Evolutionary conservation across 2,329 filamentous ascomycete species (phyloP).

Genomic region (Alternaria alternata): DNA sequence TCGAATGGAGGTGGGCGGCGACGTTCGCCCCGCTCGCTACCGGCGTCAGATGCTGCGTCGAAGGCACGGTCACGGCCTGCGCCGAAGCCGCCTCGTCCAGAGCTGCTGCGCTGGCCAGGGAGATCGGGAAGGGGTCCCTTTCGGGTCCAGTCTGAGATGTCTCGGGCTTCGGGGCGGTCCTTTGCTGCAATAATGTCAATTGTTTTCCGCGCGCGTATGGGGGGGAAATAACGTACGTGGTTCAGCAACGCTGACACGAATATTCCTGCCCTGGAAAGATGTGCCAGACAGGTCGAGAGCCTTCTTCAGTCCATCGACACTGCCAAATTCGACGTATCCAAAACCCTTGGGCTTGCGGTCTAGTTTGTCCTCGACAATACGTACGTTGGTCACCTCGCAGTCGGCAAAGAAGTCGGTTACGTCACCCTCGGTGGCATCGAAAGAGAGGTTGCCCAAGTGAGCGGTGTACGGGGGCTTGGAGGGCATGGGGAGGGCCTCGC

Average conservation of each 20-base stretch:
- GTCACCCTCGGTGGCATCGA: slow-evolving; percentile 85
- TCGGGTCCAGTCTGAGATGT: slow-evolving; percentile 89
- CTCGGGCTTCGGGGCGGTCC: slow-evolving; percentile 81
- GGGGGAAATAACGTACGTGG: slow-evolving; percentile 74
- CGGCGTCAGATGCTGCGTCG: slow-evolving; percentile 60
- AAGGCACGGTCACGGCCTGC: slow-evolving; percentile 59
- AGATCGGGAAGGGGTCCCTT: slow-evolving; percentile 86
- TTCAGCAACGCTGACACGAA: slow-evolving; percentile 95
- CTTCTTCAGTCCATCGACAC: slow-evolving; percentile 87
- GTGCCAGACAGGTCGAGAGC: slow-evolving; percentile 84
- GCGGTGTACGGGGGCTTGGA: slow-evolving; percentile 94
- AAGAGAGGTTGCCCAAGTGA: slow-evolving; percentile 95
- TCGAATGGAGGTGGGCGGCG: slow-evolving; percentile 71
- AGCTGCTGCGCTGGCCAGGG: slow-evolving; percentile 64
- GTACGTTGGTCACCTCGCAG: slow-evolving; percentile 87
- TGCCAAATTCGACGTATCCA: slow-evolving; percentile 93
- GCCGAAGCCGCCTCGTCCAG: slow-evolving; percentile 54
- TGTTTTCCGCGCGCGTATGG: background rate
- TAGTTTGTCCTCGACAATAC: slow-evolving; percentile 96
- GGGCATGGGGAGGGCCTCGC: slow-evolving; percentile 85
- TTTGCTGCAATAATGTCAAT: slow-evolving; percentile 69
- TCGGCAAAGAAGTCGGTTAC: slow-evolving; percentile 85
- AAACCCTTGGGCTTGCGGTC: slow-evolving; percentile 96
- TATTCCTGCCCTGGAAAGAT: slow-evolving; percentile 85
- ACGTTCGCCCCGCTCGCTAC: slow-evolving; percentile 71